Evolutionary conservation across 495 filamentous ascomycete genomes (phyloP).

Genomic region (Lasiosphaeria ovina): DNA sequence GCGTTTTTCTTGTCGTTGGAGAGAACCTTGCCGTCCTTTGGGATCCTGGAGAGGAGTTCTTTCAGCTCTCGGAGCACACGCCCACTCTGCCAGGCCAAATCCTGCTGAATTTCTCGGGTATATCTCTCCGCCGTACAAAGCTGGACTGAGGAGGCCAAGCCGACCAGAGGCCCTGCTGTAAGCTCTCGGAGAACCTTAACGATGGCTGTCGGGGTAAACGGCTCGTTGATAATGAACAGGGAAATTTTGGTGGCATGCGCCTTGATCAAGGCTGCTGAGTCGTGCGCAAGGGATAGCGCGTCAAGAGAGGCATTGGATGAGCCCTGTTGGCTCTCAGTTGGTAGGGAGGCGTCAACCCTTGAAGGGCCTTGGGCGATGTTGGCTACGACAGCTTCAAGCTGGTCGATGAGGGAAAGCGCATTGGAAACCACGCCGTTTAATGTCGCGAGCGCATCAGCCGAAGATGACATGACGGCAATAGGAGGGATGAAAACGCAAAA

Average conservation of each 20-base stretch:
- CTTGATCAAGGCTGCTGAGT: conserved; percentile 64
- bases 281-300: conserved; percentile 58
- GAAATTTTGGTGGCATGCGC: conserved; percentile 85
- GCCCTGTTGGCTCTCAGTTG: conserved; percentile 6
- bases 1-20: conserved; percentile 43
- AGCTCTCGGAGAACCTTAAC: conserved; percentile 63
- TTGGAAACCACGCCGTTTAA: conserved; percentile 25
- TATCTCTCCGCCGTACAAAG: conserved; percentile 57
- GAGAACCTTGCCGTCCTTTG: conserved; percentile 46
- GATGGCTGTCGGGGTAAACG: conserved; percentile 78
- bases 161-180: conserved; percentile 64
- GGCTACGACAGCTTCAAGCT: conserved; percentile 37
- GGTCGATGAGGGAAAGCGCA: conserved; percentile 31
- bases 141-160: conserved; percentile 65
- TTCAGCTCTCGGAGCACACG: conserved; percentile 48
- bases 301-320: conserved; percentile 26
- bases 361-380: conserved; percentile 20
- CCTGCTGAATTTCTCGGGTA: conserved; percentile 56
- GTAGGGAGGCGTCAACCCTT: neutral
- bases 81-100: conserved; percentile 48
- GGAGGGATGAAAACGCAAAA: neutral
- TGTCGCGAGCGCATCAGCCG: conserved; percentile 18
- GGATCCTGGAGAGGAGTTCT: conserved; percentile 44
- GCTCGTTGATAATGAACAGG: conserved; percentile 76
- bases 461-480: conserved; percentile 21